These are phyloP conservation scores for Elongisporangium undulatum DNA, from an alignment of 352 stramenopile species.

Conservation along the genomic window DNA sequence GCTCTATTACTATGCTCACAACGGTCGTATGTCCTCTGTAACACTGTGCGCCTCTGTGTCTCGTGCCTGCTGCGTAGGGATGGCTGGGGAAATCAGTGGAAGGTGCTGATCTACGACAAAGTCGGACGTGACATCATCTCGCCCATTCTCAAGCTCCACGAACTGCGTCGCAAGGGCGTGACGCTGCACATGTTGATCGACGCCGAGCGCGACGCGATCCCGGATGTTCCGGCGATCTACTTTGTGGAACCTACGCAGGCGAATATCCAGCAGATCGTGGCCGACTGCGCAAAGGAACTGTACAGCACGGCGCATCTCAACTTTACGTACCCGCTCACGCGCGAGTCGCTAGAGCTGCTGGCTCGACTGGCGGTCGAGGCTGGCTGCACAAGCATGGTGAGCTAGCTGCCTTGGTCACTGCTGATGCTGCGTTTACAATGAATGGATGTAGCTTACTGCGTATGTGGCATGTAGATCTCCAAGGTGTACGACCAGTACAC, in stretches of 20 bases:
- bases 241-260: constrained; percentile 94
- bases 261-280: constrained; percentile 94
- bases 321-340: constrained; percentile 89
- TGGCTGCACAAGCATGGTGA: constrained; percentile 74
- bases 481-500: constrained; percentile 97
- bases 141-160: constrained; percentile 96
- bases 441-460: no score
- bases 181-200: constrained; percentile 97
- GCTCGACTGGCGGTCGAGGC: constrained; percentile 72
- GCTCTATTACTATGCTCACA: constrained; percentile 5
- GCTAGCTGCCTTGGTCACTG: neutral
- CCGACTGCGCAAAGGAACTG: constrained; percentile 91
- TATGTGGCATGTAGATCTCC: constrained; percentile 53
- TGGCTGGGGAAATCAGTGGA: constrained; percentile 88
- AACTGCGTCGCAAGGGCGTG: constrained; percentile 95
- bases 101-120: constrained; percentile 97
- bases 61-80: constrained; percentile 23
- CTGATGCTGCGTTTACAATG: neutral
- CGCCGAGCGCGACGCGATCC: constrained; percentile 92
- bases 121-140: constrained; percentile 97
- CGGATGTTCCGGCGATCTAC: constrained; percentile 97
- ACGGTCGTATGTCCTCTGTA: neutral
- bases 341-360: constrained; percentile 85
- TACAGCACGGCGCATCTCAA: constrained; percentile 94
- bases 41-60: constrained; percentile 1